Evolutionary conservation across 495 filamentous ascomycete genomes (phyloP).

Genomic region (Hyaloscypha finlandica): DNA sequence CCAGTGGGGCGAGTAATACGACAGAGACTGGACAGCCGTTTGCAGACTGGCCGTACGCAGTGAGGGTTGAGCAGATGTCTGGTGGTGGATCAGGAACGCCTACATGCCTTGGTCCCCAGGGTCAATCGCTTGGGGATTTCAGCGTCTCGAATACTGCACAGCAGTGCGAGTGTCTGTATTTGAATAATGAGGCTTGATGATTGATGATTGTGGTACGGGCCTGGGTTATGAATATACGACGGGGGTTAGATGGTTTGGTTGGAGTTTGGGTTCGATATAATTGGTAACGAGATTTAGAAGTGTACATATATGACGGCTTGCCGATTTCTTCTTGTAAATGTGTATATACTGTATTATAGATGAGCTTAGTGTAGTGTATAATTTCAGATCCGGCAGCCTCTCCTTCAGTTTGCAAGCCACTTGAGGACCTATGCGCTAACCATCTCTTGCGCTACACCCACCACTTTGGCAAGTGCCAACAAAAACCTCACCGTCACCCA

Average conservation of each 20-base stretch:
- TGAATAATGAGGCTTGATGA: slow-evolving; percentile 28
- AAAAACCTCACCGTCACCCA: too few relatives aligned
- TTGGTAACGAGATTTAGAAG: neutral
- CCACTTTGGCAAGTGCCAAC: too few relatives aligned
- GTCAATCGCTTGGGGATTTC: slow-evolving; percentile 29
- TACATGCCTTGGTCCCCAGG: slow-evolving; percentile 38
- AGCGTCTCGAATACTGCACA: slow-evolving; percentile 8
- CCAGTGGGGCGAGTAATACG: slow-evolving; percentile 25
- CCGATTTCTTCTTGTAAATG: neutral
- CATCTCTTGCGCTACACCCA: too few relatives aligned
- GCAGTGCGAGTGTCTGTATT: slow-evolving; percentile 31
- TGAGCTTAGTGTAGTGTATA: neutral
- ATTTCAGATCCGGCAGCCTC: neutral
- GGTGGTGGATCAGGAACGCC: slow-evolving; percentile 44
- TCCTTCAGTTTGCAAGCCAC: too few relatives aligned
- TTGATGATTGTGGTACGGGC: neutral
- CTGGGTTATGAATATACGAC: neutral
- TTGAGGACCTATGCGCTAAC: too few relatives aligned
- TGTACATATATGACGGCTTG: neutral
- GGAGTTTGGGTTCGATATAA: neutral
- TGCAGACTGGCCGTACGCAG: slow-evolving; percentile 48
- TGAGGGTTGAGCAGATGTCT: slow-evolving; percentile 46
- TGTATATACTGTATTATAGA: neutral
- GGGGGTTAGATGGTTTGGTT: neutral
- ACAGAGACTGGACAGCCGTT: slow-evolving; percentile 22